phyloP scores from a whole-genome alignment of 257 asterid species.

The Fraxinus excelsior region DNA sequence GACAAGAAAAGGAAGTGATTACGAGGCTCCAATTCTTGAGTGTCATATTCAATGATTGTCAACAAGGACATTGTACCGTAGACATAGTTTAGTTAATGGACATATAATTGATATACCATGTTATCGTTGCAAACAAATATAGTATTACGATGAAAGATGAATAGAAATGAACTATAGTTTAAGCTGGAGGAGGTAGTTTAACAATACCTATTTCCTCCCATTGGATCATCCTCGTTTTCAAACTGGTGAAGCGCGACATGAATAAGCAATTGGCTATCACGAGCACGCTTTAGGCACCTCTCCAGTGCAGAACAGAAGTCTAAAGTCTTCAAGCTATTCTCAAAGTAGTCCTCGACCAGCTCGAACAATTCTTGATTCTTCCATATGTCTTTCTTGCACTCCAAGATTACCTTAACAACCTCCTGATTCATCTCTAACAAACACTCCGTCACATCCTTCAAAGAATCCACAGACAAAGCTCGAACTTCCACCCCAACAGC shows the following conservation, averaged over 20 bases:
- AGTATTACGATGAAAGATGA: too few relatives aligned
- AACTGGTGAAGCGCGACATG: constrained; percentile 65
- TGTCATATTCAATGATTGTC: too few relatives aligned
- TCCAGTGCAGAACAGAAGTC: constrained; percentile 82
- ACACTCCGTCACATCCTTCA: constrained; percentile 75
- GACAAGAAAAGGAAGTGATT: too few relatives aligned
- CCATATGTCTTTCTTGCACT: constrained; percentile 89
- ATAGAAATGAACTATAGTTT: background rate
- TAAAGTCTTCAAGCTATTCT: constrained; percentile 72
- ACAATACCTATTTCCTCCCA: constrained; percentile 21
- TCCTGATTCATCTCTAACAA: constrained; percentile 81
- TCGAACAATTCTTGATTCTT: constrained; percentile 70
- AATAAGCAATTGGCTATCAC: constrained; percentile 58
- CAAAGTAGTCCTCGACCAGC: constrained; percentile 90
- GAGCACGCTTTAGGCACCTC: constrained; percentile 66
- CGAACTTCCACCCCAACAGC: constrained; percentile 83
- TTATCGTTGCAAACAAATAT: too few relatives aligned
- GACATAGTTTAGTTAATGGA: too few relatives aligned
- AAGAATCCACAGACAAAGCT: constrained; percentile 87
- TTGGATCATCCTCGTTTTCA: constrained; percentile 48
- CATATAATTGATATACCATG: too few relatives aligned
- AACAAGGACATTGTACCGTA: too few relatives aligned
- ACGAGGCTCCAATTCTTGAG: too few relatives aligned
- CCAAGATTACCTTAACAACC: constrained; percentile 76
- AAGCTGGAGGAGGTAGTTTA: background rate